These are phyloP conservation scores for Trichoderma sp. DNA, from an alignment of 2,329 filamentous ascomycete species.

Conservation along the genomic window DNA sequence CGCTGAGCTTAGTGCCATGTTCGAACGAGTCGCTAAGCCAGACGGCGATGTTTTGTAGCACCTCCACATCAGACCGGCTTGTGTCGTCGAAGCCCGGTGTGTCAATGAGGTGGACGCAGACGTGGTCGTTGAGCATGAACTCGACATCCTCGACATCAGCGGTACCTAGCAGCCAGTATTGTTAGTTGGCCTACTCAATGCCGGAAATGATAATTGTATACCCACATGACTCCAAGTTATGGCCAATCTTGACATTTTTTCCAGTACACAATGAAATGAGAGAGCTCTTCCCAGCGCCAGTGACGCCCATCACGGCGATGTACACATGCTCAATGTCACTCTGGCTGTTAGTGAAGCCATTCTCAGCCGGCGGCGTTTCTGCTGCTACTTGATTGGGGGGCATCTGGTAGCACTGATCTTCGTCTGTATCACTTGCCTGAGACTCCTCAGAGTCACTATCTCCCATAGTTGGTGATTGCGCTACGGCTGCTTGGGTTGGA, in stretches of 20 bases:
- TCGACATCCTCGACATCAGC: neutral
- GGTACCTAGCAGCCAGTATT: neutral
- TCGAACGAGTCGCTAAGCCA: neutral
- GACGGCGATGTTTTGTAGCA: neutral
- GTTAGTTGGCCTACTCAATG: neutral
- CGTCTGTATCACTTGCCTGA: neutral
- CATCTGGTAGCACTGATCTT: neutral
- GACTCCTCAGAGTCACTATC: neutral
- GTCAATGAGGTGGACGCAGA: neutral
- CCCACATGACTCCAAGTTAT: neutral
- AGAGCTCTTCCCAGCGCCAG: neutral
- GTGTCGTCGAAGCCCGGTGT: neutral
- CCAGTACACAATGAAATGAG: neutral
- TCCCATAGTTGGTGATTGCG: no score
- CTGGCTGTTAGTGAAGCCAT: neutral
- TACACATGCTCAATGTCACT: neutral
- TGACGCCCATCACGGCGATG: neutral
- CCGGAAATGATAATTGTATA: neutral
- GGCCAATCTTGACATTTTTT: neutral
- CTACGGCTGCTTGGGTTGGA: rapidly evolving
- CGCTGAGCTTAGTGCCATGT: neutral
- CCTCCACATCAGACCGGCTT: neutral
- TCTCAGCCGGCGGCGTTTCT: rapidly evolving
- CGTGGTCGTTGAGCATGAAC: neutral
- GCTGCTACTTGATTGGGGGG: rapidly evolving